phyloP scores from a whole-genome alignment of 495 filamentous ascomycete species.

The Parachaetomium inaequale region DNA sequence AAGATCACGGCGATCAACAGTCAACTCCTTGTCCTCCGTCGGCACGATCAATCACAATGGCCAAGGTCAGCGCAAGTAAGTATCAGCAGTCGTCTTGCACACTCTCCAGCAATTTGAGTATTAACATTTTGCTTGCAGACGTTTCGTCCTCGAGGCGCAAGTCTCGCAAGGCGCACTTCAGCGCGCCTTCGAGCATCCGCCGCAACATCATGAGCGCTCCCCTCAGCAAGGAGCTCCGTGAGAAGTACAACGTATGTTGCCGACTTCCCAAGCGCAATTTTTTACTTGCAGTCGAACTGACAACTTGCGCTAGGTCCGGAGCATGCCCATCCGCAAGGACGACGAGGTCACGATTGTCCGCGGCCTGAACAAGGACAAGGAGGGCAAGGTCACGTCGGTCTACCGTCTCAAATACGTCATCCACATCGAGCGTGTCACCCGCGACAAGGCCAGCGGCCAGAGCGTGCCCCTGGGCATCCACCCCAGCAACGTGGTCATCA shows the following conservation, averaged over 20 bases:
- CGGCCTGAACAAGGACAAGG: constrained; percentile 87
- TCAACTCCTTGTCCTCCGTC: constrained; percentile 31
- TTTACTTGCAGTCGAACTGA: neutral
- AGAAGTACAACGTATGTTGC: constrained; percentile 83
- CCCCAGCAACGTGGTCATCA: constrained; percentile 91
- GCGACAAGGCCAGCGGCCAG: constrained; percentile 93
- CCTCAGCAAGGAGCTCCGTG: constrained; percentile 89
- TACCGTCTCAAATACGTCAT: constrained; percentile 98
- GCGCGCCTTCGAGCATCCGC: constrained; percentile 84
- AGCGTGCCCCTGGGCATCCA: constrained; percentile 83
- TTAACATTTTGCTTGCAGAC: constrained; percentile 30
- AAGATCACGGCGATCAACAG: constrained; percentile 36
- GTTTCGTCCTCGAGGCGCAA: constrained; percentile 76
- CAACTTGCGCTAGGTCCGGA: constrained; percentile 66
- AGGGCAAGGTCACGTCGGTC: constrained; percentile 90
- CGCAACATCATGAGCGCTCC: constrained; percentile 91
- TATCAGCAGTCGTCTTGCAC: neutral
- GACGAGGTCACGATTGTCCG: constrained; percentile 90
- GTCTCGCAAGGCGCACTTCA: constrained; percentile 96
- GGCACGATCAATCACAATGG: constrained; percentile 36
- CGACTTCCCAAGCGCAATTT: neutral
- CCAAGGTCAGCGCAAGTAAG: constrained; percentile 35
- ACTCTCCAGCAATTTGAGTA: neutral
- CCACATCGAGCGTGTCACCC: constrained; percentile 85
- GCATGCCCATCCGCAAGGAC: constrained; percentile 96